Percentiles rank a stretch among this genome's conserved stretches.
phyloP scores from a whole-genome alignment of 2,329 filamentous ascomycete species.

The Paraphoma sp. region DNA sequence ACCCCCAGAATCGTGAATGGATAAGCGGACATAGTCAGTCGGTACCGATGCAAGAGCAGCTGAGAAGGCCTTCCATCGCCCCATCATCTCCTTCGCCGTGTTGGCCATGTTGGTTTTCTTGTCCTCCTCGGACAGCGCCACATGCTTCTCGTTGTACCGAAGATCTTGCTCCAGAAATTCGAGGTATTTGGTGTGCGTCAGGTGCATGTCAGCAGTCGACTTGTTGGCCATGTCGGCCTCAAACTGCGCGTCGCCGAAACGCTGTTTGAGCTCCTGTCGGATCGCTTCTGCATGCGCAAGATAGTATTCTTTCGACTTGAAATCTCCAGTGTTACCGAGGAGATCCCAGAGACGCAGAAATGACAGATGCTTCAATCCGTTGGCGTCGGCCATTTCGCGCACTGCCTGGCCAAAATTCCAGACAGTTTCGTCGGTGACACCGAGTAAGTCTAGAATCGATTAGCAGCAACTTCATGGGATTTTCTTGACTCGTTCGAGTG shows the following conservation, averaged over 20 bases:
- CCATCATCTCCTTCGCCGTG: constrained; percentile 42
- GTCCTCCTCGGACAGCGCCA: constrained; percentile 21
- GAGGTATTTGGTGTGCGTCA: constrained; percentile 38
- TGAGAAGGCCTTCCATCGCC: constrained; percentile 34
- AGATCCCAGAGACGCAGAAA: constrained; percentile 25
- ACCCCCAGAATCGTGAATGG: constrained; percentile 40
- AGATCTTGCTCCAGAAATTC: constrained; percentile 36
- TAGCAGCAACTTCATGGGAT: not conserved
- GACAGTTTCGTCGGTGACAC: constrained; percentile 50
- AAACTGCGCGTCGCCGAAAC: constrained; percentile 31
- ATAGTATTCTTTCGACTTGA: constrained; percentile 22
- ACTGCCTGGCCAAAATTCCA: constrained; percentile 46
- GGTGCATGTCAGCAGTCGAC: constrained; percentile 30
- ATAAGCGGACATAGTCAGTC: constrained; percentile 34
- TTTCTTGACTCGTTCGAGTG: not conserved
- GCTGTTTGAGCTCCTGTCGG: constrained; percentile 29
- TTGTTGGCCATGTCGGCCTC: constrained; percentile 40
- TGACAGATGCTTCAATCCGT: constrained; percentile 21
- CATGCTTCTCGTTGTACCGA: constrained; percentile 19
- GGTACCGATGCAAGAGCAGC: constrained; percentile 26
- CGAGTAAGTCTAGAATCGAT: constrained; percentile 50
- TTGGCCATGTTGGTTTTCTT: constrained; percentile 26
- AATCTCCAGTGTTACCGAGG: constrained; percentile 18
- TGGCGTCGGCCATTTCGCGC: constrained; percentile 17
- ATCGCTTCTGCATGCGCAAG: constrained; percentile 30